Evolutionary conservation across 176 grass and related monocot species (phyloP), one percentile per base, ranked within the genome.

Genomic region (Panicum miliaceum): DNA sequence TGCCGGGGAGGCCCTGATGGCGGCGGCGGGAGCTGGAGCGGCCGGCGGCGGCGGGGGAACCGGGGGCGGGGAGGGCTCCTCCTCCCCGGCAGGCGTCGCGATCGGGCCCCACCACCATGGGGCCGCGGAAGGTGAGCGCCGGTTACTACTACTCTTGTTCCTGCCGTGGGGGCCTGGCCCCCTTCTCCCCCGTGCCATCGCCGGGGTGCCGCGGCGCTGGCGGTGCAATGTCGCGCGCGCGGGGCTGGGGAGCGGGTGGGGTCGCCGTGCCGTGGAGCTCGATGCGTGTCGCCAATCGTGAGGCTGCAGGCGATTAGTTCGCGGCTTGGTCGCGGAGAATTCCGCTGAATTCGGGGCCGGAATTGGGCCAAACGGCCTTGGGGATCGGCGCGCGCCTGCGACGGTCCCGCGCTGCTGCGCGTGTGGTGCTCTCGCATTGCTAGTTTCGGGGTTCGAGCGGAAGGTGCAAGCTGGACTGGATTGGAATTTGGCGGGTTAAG

Each of bases 101-200:
- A 74, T 86, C 68, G 84, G 77, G 68, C 25, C 77, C 46, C 84
- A 86, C 84, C 77, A 73, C 58, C 43, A 66, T 45, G 76, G 68
- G 45, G 15, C 84, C 43, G 20, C 45, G 29, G 57, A 65, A 86
- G 84, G 84, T 81, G 77, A 79, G 32, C 22, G 15, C 7, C 75
- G 27, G 14, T 69, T 38, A 23, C 35, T 41, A 32, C 29, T 32
- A 2, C 16, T 60, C 5, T 26, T 26, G 3, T 60, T 12, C 29
- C 13, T 15, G n/a, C 11, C 9, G 11, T 66, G 32, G 57, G 57
- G 58, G 57, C 42, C 25, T 72, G 10, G 0, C 25, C 29, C 22
- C 11, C 22, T 3, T 47, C 18, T 47, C 6, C 67, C 50, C 35
- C 20, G 3, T 26, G 53, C 12, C 53, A 13, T 58, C n/a, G 6